These are phyloP conservation scores for Pleurotus platypus DNA, from an alignment of 768 basidiomycete genomes.

Conservation along the genomic window DNA sequence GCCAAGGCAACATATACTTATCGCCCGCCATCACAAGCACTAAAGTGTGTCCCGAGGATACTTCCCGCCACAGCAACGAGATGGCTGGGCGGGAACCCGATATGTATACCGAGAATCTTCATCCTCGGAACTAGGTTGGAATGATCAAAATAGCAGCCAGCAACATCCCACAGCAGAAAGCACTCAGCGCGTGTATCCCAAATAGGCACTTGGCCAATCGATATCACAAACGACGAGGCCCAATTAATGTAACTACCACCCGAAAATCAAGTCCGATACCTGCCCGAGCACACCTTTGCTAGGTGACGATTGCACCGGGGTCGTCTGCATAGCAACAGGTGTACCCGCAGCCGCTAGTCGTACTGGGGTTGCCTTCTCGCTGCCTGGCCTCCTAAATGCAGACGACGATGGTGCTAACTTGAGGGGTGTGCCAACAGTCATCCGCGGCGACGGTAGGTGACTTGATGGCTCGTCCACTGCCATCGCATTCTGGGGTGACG, in stretches of 20 bases:
- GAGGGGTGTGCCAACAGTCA: conserved; percentile 66
- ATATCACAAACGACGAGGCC: too few relatives aligned
- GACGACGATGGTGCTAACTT: conserved; percentile 68
- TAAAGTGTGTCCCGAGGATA: too few relatives aligned
- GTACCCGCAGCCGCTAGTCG: conserved; percentile 8
- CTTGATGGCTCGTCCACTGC: conserved; percentile 36
- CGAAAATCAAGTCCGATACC: conserved; percentile 78
- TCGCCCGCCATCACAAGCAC: too few relatives aligned
- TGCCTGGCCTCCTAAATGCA: conserved; percentile 59
- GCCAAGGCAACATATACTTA: too few relatives aligned
- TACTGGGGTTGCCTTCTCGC: conserved; percentile 10
- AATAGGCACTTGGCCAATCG: too few relatives aligned
- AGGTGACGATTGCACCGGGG: conserved; percentile 24
- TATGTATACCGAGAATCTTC: too few relatives aligned
- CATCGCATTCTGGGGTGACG: conserved; percentile 37
- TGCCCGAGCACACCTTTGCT: conserved; percentile 66
- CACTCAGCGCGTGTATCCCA: too few relatives aligned
- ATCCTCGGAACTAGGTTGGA: too few relatives aligned
- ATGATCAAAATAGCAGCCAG: too few relatives aligned
- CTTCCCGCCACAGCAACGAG: too few relatives aligned
- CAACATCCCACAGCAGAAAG: too few relatives aligned
- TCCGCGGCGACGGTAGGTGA: conserved; percentile 21
- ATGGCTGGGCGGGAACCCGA: too few relatives aligned
- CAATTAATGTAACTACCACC: conserved; percentile 51
- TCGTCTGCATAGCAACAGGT: conserved; percentile 2